These are phyloP conservation scores for Blastomyces silverae DNA, from an alignment of 2,329 filamentous ascomycete genomes.

Conservation along the genomic window DNA sequence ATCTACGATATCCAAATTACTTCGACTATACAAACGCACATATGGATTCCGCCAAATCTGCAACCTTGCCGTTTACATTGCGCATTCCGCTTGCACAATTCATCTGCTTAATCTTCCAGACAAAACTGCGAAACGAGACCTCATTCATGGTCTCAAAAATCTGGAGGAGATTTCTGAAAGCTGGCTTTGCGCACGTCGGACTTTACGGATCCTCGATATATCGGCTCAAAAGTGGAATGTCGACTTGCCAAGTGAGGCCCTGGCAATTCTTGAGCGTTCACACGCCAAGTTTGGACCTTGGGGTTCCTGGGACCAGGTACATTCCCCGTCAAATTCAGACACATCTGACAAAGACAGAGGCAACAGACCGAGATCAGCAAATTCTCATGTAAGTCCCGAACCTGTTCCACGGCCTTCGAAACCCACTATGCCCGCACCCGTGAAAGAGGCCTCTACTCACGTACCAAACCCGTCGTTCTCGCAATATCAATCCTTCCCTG, in stretches of 20 bases:
- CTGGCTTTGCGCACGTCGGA: slow-evolving; percentile 83
- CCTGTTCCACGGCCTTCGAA: background rate
- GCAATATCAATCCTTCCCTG: slow-evolving; percentile 29
- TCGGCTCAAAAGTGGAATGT: slow-evolving; percentile 86
- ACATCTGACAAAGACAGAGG: slow-evolving; percentile 24
- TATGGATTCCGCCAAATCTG: slow-evolving; percentile 90
- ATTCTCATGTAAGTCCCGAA: slow-evolving; percentile 7
- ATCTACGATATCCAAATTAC: slow-evolving; percentile 82
- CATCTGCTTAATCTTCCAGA: slow-evolving; percentile 89
- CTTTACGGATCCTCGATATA: slow-evolving; percentile 75
- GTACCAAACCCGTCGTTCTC: background rate
- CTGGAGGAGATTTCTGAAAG: slow-evolving; percentile 93
- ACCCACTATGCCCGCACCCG: background rate
- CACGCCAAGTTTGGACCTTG: slow-evolving; percentile 74
- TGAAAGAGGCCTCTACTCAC: background rate
- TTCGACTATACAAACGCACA: slow-evolving; percentile 85
- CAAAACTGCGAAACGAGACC: slow-evolving; percentile 81
- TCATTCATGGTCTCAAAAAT: slow-evolving; percentile 83
- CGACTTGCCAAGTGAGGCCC: slow-evolving; percentile 76
- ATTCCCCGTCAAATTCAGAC: slow-evolving; percentile 43
- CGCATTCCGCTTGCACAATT: slow-evolving; percentile 89
- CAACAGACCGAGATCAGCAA: slow-evolving; percentile 1
- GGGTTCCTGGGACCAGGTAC: slow-evolving; percentile 51
- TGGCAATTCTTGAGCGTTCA: slow-evolving; percentile 65
- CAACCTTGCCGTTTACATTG: slow-evolving; percentile 93